These are phyloP conservation scores for Boletus coccyginus DNA, from an alignment of 768 basidiomycete species.

Conservation along the genomic window DNA sequence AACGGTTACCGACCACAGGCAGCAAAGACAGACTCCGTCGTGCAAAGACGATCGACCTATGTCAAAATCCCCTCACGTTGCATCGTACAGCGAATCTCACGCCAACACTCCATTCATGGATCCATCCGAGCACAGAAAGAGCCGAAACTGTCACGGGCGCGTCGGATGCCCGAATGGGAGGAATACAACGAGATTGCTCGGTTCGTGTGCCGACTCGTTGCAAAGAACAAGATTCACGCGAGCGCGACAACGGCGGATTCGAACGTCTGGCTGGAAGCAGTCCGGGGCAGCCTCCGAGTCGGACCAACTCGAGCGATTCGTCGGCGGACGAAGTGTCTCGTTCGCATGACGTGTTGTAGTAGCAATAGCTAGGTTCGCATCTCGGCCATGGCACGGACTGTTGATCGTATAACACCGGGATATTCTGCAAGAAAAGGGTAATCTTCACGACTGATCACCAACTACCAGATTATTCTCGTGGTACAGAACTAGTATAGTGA, in stretches of 20 bases:
- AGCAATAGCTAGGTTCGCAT: neutral
- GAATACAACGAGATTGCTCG: slow-evolving; percentile 92
- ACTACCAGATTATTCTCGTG: too few relatives aligned
- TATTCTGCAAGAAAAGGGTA: too few relatives aligned
- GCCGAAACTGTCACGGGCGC: slow-evolving; percentile 88
- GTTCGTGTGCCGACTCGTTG: slow-evolving; percentile 71
- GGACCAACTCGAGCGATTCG: neutral
- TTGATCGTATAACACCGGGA: too few relatives aligned
- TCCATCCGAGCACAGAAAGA: slow-evolving; percentile 68
- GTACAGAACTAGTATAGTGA: too few relatives aligned
- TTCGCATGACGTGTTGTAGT: slow-evolving; percentile 22
- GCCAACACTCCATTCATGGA: neutral
- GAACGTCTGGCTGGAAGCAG: slow-evolving; percentile 60
- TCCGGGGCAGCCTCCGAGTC: slow-evolving; percentile 21
- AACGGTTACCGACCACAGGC: slow-evolving; percentile 38
- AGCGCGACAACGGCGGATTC: slow-evolving; percentile 66
- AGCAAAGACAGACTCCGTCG: slow-evolving; percentile 79
- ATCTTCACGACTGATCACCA: too few relatives aligned
- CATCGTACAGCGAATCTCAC: slow-evolving; percentile 21
- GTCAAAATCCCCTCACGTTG: slow-evolving; percentile 94
- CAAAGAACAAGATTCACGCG: slow-evolving; percentile 66
- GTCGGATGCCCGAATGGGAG: slow-evolving; percentile 98
- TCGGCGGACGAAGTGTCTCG: neutral
- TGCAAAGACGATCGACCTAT: slow-evolving; percentile 91
- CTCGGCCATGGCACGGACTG: too few relatives aligned